Base-by-base conservation (phyloP, 352 stramenopile genomes). In the Phytophthora megakarya region DNA sequence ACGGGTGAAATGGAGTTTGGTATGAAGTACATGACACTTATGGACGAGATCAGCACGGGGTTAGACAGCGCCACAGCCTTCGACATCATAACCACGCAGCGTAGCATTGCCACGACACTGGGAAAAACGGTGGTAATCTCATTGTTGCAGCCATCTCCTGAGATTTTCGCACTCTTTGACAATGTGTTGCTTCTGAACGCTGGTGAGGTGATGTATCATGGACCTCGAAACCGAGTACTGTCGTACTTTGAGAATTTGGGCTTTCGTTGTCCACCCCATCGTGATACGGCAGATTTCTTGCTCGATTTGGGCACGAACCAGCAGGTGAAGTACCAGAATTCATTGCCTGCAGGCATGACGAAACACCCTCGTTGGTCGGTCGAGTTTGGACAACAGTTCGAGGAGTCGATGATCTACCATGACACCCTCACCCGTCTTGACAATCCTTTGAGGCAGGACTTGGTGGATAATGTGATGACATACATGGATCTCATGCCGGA, bases 1-100 rank as follows among this genome's bases (percentile, higher is more conserved):
- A n/a, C n/a, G n/a, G n/a, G n/a, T 7, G 89, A 89, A 50, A 98
- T 98, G 81, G 64, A 97, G 43, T 79, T 97, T 9, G 93, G 85
- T 3, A 81, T 91, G 66, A 88, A 89, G 25, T 62, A 70, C 22
- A 73, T 95, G 28, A 69, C 89, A 11, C 55, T 97, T n/a, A 81
- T 97, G 65, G 92, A 98, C 66, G 73, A 88, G 47, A 84, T 88
- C 61, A 83, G 70, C 35, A 88, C 78, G 23, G 80, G 80, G 7
- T 66, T 89, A 0, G 80, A 88, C 62, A 81, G 67, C 25, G 78
- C 80, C 2, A 65, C 79, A 4, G 86, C 79, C 4, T 87, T 59
- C 45, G 80, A 89, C 39, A 90, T 88, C 50, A 79, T 86, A 56
- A 77, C 62, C 38, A 77, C 67, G 5, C 70, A 89, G 38, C 72